Conservation (phyloP, 805 yeast genomes). For the Cyberlindnera euphorbiiphila region DNA sequence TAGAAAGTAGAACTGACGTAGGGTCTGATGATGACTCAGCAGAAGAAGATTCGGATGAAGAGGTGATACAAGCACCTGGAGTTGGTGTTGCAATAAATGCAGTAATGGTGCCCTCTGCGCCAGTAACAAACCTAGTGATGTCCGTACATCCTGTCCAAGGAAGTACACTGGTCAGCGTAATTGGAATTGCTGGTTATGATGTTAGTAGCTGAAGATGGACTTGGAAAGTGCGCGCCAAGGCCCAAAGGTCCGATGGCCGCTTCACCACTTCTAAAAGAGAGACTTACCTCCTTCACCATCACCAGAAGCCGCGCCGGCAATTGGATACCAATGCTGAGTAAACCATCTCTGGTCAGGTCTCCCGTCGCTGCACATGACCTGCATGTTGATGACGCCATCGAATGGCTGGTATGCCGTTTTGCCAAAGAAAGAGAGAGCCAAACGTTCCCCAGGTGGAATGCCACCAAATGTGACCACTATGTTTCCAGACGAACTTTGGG, state of each 20-base stretch:
- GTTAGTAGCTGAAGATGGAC: too few relatives aligned
- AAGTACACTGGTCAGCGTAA: conserved; percentile 6
- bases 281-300: conserved; percentile 12
- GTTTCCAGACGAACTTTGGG: not conserved
- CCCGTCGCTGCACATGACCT: not conserved
- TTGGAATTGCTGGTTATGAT: conserved; percentile 1
- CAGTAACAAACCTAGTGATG: conserved; percentile 12
- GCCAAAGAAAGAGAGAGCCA: conserved; percentile 10
- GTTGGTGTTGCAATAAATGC: conserved; percentile 9
- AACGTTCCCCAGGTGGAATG: conserved; percentile 11
- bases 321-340: too few relatives aligned
- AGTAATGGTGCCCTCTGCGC: conserved; percentile 8
- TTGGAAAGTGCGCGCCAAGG: too few relatives aligned
- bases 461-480: conserved; percentile 8
- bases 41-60: too few relatives aligned
- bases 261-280: too few relatives aligned
- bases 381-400: not conserved
- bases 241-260: too few relatives aligned
- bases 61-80: not conserved
- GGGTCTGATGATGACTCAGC: too few relatives aligned
- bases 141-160: conserved; percentile 9
- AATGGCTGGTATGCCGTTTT: not conserved
- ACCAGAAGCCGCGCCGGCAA: too few relatives aligned
- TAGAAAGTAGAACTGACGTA: too few relatives aligned
- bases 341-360: too few relatives aligned